Conservation (phyloP, 2,329 filamentous ascomycete genomes). For the Stachybotrys elegans region DNA sequence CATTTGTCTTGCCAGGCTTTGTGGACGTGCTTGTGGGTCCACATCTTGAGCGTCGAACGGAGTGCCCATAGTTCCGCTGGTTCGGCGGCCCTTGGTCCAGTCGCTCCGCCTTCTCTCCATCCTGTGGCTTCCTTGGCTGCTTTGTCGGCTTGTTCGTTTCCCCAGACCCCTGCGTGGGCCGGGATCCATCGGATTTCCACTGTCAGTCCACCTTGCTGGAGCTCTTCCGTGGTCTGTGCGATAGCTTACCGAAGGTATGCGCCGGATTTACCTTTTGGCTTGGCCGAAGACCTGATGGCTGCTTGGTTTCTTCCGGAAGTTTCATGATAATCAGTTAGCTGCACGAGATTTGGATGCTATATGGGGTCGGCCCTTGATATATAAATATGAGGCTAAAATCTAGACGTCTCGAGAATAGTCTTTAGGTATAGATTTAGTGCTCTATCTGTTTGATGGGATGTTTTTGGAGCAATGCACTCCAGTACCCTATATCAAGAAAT, state of each 20-base stretch:
- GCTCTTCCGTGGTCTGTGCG: neutral
- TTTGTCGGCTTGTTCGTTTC: conserved; percentile 3
- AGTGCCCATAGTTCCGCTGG: conserved; percentile 1
- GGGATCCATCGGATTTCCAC: conserved; percentile 3
- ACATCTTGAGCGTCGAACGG: neutral
- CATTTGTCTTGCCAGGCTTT: neutral
- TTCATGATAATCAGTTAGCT: no score
- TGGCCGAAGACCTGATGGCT: conserved; percentile 3
- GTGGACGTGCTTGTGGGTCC: neutral
- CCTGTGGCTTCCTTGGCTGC: neutral
- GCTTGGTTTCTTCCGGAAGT: conserved; percentile 7
- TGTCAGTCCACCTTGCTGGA: neutral
- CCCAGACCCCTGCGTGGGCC: conserved; percentile 1
- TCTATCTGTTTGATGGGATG: no score
- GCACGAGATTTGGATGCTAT: no score
- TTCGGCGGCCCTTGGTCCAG: neutral
- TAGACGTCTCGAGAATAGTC: no score
- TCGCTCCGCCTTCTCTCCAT: neutral
- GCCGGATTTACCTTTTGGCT: conserved; percentile 4
- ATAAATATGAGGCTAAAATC: no score
- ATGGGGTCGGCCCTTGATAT: no score
- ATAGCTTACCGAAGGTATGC: conserved; percentile 5
- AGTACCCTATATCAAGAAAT: no score
- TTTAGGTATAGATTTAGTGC: no score
- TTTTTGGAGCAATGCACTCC: no score